Conservation (phyloP, 2,329 filamentous ascomycete species). For the Aspergillus sp. region DNA sequence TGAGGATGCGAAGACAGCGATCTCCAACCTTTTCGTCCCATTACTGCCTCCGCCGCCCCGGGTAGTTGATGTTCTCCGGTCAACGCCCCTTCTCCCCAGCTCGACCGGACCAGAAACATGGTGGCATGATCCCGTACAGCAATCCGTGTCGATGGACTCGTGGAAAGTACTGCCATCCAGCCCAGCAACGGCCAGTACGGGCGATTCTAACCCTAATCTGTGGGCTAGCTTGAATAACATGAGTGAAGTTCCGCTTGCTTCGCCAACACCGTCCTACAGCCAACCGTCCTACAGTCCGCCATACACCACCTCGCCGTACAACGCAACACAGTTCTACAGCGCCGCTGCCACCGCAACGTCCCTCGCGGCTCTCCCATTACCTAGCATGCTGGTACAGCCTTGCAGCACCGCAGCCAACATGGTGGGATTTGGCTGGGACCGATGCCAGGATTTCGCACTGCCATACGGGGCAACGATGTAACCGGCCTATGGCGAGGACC, state of each 20-base stretch:
- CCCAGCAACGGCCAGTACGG: constrained; percentile 69
- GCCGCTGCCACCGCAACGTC: constrained; percentile 71
- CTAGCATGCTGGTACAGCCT: constrained; percentile 78
- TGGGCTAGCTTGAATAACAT: constrained; percentile 74
- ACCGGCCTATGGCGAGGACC: constrained; percentile 27
- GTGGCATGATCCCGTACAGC: constrained; percentile 73
- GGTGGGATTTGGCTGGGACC: constrained; percentile 79
- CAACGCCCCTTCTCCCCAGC: constrained; percentile 80
- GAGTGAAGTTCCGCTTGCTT: constrained; percentile 69
- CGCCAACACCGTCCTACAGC: constrained; percentile 69
- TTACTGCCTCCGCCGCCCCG: constrained; percentile 83
- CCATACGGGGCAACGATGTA: constrained; percentile 75
- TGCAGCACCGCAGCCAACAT: constrained; percentile 78
- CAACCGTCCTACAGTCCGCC: constrained; percentile 73
- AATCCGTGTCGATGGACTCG: constrained; percentile 71
- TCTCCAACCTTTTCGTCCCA: constrained; percentile 79
- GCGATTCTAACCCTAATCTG: constrained; percentile 68
- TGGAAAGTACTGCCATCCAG: constrained; percentile 93
- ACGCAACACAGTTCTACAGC: constrained; percentile 67
- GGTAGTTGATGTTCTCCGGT: constrained; percentile 84
- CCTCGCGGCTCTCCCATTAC: constrained; percentile 74
- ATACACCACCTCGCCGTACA: constrained; percentile 66
- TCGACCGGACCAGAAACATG: constrained; percentile 70
- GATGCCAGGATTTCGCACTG: constrained; percentile 76
- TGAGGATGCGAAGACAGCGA: constrained; percentile 85